Percentiles rank a stretch among this genome's conserved stretches.
phyloP scores from a whole-genome alignment of 2,329 filamentous ascomycete genomes.

The Metarhizium anisopliae region DNA sequence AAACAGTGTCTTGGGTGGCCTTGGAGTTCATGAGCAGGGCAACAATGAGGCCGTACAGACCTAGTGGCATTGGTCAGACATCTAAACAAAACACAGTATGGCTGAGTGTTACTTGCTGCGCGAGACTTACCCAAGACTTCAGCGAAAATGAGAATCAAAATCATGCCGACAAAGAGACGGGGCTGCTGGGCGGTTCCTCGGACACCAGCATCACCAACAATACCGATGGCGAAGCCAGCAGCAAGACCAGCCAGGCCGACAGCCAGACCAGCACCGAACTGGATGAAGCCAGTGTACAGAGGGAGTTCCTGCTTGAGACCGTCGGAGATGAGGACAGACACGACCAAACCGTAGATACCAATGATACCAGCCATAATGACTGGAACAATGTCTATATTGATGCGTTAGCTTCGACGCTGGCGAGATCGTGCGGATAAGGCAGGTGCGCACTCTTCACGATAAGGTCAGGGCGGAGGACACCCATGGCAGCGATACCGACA shows the following conservation, averaged over 20 bases:
- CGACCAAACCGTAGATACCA: slow-evolving; percentile 92
- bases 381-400: slow-evolving; percentile 77
- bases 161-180: slow-evolving; percentile 92
- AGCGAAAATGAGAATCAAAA: slow-evolving; percentile 98
- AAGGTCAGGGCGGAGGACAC: slow-evolving; percentile 93
- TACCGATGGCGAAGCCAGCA: slow-evolving; percentile 79
- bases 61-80: slow-evolving; percentile 33
- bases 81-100: not conserved
- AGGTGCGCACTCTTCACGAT: slow-evolving; percentile 90
- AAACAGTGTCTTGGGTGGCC: slow-evolving; percentile 55
- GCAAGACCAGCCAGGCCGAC: slow-evolving; percentile 78
- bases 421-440: not conserved
- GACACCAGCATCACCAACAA: slow-evolving; percentile 83
- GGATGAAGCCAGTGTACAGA: slow-evolving; percentile 77
- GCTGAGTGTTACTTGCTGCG: not conserved
- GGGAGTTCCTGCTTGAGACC: slow-evolving; percentile 62
- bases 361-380: slow-evolving; percentile 99
- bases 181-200: slow-evolving; percentile 78
- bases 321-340: slow-evolving; percentile 79
- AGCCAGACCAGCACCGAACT: slow-evolving; percentile 73
- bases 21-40: slow-evolving; percentile 99
- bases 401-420: slow-evolving; percentile 11
- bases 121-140: slow-evolving; percentile 75
- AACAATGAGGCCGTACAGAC: slow-evolving; percentile 98
- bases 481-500: slow-evolving; percentile 97